Evolutionary conservation across 208 protist species (phyloP).

Genomic region (Leishmania aethiopica): DNA sequence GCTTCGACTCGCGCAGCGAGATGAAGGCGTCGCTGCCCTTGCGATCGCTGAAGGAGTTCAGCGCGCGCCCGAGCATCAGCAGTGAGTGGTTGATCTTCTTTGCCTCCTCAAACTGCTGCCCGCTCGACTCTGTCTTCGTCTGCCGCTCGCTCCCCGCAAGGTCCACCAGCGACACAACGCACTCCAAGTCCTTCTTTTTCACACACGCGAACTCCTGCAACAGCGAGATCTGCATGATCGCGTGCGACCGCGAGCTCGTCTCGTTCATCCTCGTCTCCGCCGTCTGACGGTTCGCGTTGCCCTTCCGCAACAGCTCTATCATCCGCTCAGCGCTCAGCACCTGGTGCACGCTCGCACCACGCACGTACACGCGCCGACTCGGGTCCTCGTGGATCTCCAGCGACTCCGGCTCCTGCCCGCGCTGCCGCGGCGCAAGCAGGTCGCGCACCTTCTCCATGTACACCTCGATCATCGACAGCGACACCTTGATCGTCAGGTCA

Average conservation of each 20-base stretch:
- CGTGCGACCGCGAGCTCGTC: slow-evolving; percentile 89
- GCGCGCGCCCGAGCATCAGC: slow-evolving; percentile 83
- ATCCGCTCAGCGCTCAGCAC: slow-evolving; percentile 71
- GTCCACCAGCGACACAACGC: slow-evolving; percentile 81
- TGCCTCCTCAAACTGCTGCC: slow-evolving; percentile 84
- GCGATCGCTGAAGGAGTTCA: slow-evolving; percentile 84
- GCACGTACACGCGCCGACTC: slow-evolving; percentile 64
- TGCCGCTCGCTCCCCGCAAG: slow-evolving; percentile 86
- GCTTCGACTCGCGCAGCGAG: slow-evolving; percentile 87
- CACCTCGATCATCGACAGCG: slow-evolving; percentile 85
- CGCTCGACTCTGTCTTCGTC: slow-evolving; percentile 79
- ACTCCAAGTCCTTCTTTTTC: slow-evolving; percentile 50
- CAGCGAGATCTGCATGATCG: slow-evolving; percentile 83
- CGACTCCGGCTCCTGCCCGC: slow-evolving; percentile 74
- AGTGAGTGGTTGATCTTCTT: slow-evolving; percentile 92
- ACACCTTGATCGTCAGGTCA: slow-evolving; percentile 55
- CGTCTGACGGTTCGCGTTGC: slow-evolving; percentile 72
- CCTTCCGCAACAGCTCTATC: slow-evolving; percentile 66
- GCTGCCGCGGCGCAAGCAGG: slow-evolving; percentile 60
- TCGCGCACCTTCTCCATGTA: slow-evolving; percentile 84
- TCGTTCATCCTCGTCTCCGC: slow-evolving; percentile 89
- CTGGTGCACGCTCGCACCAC: slow-evolving; percentile 62
- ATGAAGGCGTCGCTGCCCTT: slow-evolving; percentile 69
- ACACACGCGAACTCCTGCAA: slow-evolving; percentile 62
- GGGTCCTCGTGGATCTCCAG: slow-evolving; percentile 75